Evolutionary conservation across 1,284 basidiomycete genomes (phyloP).

Genomic region (Puccinia brachypodii): DNA sequence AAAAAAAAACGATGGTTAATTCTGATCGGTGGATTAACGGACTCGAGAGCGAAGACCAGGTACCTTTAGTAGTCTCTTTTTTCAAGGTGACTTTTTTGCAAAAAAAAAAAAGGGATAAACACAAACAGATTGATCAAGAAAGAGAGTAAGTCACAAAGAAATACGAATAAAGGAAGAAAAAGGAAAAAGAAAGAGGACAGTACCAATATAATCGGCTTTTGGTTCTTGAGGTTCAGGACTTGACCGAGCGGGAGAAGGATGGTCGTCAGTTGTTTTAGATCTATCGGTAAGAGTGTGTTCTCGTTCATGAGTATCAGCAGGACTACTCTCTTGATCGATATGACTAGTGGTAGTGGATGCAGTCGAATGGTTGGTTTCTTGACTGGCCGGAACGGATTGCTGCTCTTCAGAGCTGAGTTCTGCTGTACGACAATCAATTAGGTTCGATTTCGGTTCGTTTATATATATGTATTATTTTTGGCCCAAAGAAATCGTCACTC

Average conservation of each 20-base stretch:
- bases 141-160: neutral
- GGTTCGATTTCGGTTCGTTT: too few species aligned
- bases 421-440: too few species aligned
- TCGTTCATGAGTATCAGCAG: too few species aligned
- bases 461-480: too few species aligned
- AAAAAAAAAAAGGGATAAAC: neutral
- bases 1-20: neutral
- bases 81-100: conserved; percentile 10
- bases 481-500: too few species aligned
- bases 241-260: neutral
- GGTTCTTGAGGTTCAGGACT: conserved; percentile 19
- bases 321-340: too few species aligned
- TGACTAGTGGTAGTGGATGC: too few species aligned
- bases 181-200: neutral
- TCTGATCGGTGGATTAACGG: neutral
- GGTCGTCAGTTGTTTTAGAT: neutral
- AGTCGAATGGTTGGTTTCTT: too few species aligned
- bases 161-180: neutral
- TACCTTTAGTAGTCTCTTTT: neutral
- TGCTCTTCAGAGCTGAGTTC: too few species aligned
- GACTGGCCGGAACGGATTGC: too few species aligned
- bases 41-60: neutral
- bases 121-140: neutral
- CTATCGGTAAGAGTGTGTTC: too few species aligned
- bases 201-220: neutral